Evolutionary conservation across 305 asterid genomes (phyloP).

Genomic region (Plantago coronopus): DNA sequence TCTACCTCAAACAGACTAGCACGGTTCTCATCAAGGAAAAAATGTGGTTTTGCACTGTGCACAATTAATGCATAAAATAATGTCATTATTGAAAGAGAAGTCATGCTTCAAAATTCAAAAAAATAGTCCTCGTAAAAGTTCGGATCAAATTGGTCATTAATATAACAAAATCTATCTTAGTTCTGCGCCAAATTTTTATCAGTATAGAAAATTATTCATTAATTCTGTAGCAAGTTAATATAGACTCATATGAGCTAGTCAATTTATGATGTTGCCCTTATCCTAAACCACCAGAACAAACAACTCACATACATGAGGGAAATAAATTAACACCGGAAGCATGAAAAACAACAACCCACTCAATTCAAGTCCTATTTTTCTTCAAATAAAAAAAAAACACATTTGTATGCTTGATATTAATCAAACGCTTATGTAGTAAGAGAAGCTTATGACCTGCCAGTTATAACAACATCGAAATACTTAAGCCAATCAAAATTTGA

Average conservation of each 20-base stretch:
- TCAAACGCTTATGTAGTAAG: slow-evolving; percentile 22
- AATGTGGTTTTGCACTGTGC: slow-evolving; percentile 88
- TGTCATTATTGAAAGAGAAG: slow-evolving; percentile 24
- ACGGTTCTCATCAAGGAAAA: slow-evolving; percentile 90
- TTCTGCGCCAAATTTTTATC: slow-evolving; percentile 4
- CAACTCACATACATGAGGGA: slow-evolving; percentile 6
- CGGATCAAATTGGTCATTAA: slow-evolving; percentile 10
- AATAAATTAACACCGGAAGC: slow-evolving; percentile 18
- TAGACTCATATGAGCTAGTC: no score
- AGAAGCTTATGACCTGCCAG: slow-evolving; percentile 77
- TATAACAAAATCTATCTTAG: slow-evolving; percentile 5
- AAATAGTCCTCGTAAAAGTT: slow-evolving; percentile 15
- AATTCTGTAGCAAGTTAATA: no score
- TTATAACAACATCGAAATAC: slow-evolving; percentile 81
- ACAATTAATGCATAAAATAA: slow-evolving; percentile 10
- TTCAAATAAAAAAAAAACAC: slow-evolving; percentile 11
- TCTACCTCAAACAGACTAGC: slow-evolving; percentile 91
- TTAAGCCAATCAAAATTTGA: slow-evolving; percentile 78
- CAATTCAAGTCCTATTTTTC: not conserved
- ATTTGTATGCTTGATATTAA: slow-evolving; percentile 10
- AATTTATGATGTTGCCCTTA: no score
- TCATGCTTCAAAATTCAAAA: slow-evolving; percentile 10
- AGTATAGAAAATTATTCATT: not conserved
- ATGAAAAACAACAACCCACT: slow-evolving; percentile 1
- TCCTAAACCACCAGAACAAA: slow-evolving; percentile 9